A percentile compares a stretch with the other conserved stretches of the same genome.
Evolutionary conservation across 441 rosid genomes (phyloP).

Genomic region (Theobroma grandiflorum): DNA sequence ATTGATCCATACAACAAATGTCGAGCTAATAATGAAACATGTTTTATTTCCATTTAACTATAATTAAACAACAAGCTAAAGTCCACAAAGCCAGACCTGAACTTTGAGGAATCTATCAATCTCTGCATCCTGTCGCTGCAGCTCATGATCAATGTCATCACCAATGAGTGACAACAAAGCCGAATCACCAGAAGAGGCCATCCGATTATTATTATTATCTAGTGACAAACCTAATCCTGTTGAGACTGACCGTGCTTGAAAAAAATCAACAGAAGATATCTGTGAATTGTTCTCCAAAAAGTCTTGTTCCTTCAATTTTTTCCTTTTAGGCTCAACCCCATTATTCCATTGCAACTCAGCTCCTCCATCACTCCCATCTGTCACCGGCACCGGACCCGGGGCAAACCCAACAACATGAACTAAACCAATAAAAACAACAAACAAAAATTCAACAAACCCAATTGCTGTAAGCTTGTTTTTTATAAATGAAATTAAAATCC

Average conservation of each 20-base stretch:
- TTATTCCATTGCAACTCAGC: conserved; percentile 66
- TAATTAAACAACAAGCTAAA: not conserved
- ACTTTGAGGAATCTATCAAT: conserved; percentile 78
- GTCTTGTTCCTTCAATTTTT: conserved; percentile 75
- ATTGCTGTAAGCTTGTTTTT: not conserved
- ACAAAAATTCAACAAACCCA: not conserved
- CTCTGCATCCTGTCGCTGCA: conserved; percentile 79
- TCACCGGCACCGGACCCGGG: conserved; percentile 55
- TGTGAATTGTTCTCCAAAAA: conserved; percentile 80
- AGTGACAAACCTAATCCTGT: conserved; percentile 91
- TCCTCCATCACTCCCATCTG: conserved; percentile 64
- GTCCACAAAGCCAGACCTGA: conserved; percentile 51
- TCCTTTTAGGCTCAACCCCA: conserved; percentile 65
- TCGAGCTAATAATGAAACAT: conserved; percentile 2
- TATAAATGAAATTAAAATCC: not conserved
- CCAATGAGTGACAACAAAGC: conserved; percentile 66
- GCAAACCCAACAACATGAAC: conserved; percentile 88
- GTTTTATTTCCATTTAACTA: not conserved
- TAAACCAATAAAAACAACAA: conserved; percentile 35
- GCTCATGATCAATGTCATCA: conserved; percentile 69
- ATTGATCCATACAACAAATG: not conserved
- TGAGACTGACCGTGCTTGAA: conserved; percentile 75
- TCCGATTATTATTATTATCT: conserved; percentile 52
- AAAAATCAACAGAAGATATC: conserved; percentile 76
- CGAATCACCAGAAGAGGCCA: conserved; percentile 70